A percentile compares a stretch with the other conserved stretches of the same genome.
phyloP scores from a whole-genome alignment of 2,329 filamentous ascomycete species.

The Clathrospora elynae region DNA sequence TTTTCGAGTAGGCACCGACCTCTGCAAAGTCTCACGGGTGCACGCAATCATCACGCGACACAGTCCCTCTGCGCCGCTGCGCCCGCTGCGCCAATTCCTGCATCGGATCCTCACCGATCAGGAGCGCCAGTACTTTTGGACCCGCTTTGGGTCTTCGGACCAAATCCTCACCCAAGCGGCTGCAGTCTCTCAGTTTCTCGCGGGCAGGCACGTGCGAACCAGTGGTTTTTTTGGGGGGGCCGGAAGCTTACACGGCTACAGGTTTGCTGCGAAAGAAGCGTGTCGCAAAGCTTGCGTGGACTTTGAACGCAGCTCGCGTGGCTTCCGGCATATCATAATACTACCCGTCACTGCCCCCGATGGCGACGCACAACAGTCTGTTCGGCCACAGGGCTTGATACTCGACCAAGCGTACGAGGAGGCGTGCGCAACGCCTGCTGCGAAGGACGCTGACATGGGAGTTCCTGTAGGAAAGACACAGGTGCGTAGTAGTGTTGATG shows the following conservation, averaged over 20 bases:
- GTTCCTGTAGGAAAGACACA: neutral
- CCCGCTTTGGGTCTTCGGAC: slow-evolving; percentile 30
- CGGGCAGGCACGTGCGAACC: slow-evolving; percentile 41
- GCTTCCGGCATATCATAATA: slow-evolving; percentile 50
- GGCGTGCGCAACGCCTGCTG: neutral
- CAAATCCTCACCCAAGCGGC: slow-evolving; percentile 19
- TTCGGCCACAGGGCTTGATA: slow-evolving; percentile 35
- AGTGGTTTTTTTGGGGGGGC: neutral
- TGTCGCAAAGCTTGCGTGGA: slow-evolving; percentile 53
- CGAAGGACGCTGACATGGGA: slow-evolving; percentile 6
- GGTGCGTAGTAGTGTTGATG: slow-evolving; percentile 1
- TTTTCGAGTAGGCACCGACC: slow-evolving; percentile 76
- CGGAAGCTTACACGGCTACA: slow-evolving; percentile 21
- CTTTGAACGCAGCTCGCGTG: slow-evolving; percentile 24
- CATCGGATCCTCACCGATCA: slow-evolving; percentile 38
- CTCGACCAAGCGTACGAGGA: slow-evolving; percentile 20
- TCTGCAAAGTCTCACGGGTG: slow-evolving; percentile 73
- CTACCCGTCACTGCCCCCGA: slow-evolving; percentile 24
- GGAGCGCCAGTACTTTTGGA: slow-evolving; percentile 39
- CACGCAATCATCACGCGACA: slow-evolving; percentile 57
- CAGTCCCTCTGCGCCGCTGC: slow-evolving; percentile 4
- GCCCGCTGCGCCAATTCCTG: slow-evolving; percentile 27
- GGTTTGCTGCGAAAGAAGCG: slow-evolving; percentile 60
- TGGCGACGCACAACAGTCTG: slow-evolving; percentile 17
- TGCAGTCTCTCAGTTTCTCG: slow-evolving; percentile 36